Percentiles rank a stretch among this genome's conserved stretches.
These are phyloP conservation scores for Globisporangium rhizosaccharum DNA, from an alignment of 352 stramenopile genomes.

Conservation along the genomic window DNA sequence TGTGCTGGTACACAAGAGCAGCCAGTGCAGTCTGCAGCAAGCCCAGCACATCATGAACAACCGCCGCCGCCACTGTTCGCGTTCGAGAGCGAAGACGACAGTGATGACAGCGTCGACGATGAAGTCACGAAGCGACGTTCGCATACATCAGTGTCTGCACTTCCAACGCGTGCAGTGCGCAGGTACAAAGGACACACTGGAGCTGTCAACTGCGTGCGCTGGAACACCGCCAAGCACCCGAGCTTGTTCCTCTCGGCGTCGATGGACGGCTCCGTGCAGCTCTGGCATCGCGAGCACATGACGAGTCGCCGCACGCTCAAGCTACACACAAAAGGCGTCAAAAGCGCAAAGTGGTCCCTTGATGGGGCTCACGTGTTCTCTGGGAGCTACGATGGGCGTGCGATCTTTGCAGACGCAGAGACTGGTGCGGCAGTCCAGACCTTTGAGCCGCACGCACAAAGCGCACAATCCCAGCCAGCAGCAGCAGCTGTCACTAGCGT, in stretches of 20 bases:
- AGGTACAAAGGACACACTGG: constrained; percentile 23
- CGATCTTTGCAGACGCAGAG: constrained; percentile 27
- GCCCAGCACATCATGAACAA: neutral
- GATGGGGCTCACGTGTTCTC: constrained; percentile 36
- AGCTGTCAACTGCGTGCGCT: constrained; percentile 33
- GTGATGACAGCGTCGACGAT: no score
- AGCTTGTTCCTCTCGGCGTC: constrained; percentile 50
- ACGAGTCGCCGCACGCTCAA: constrained; percentile 13
- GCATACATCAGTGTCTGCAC: neutral
- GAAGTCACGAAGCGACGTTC: neutral
- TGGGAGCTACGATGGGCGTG: constrained; percentile 35
- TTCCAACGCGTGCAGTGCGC: neutral
- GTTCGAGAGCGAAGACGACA: neutral
- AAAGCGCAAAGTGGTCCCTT: constrained; percentile 49
- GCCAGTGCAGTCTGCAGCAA: neutral
- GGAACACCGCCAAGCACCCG: constrained; percentile 24
- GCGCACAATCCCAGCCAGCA: neutral
- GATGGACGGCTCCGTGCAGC: constrained; percentile 44
- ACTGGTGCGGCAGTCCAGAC: constrained; percentile 15
- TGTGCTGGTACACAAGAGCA: neutral
- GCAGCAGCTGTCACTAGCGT: constrained; percentile 21
- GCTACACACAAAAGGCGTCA: constrained; percentile 37
- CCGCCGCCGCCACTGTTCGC: constrained; percentile 3
- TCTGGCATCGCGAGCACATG: constrained; percentile 29
- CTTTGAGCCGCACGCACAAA: neutral